Evolutionary conservation across 73 alveolate species (phyloP).

Genomic region (Blepharisma stoltei): DNA sequence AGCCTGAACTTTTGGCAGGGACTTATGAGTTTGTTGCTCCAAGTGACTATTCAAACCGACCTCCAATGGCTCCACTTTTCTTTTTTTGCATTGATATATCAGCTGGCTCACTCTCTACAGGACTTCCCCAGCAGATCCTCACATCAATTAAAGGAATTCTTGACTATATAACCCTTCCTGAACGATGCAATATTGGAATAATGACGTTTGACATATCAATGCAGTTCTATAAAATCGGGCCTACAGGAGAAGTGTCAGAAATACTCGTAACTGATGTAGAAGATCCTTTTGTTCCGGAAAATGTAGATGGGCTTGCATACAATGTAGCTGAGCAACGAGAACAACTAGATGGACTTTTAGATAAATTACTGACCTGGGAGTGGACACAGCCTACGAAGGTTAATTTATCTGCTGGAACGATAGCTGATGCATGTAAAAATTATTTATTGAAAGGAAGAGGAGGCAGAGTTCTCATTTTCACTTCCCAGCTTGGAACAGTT

Average conservation of each 20-base stretch:
- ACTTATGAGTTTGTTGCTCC: constrained; percentile 66
- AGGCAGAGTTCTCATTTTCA: neutral
- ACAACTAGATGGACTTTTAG: neutral
- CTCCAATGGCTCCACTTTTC: constrained; percentile 30
- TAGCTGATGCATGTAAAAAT: neutral
- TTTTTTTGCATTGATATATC: constrained; percentile 52
- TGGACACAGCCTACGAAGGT: neutral
- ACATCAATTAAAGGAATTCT: constrained; percentile 38
- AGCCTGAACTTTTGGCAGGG: constrained; percentile 58
- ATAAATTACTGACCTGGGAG: neutral
- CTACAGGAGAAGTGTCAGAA: constrained; percentile 39
- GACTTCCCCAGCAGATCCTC: constrained; percentile 35
- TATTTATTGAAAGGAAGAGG: neutral
- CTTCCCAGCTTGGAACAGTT: neutral
- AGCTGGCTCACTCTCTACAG: constrained; percentile 31
- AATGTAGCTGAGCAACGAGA: neutral
- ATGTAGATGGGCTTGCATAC: neutral
- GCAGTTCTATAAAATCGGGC: constrained; percentile 41
- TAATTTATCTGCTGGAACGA: neutral
- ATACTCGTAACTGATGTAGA: constrained; percentile 35
- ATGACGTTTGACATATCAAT: constrained; percentile 46
- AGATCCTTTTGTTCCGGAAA: constrained; percentile 50
- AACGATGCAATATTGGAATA: constrained; percentile 33
- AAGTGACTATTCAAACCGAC: constrained; percentile 26
- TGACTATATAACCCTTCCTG: constrained; percentile 52